These are phyloP conservation scores for Sphagnum fallax DNA, from an alignment of 228 moss, liverwort and hornwort genomes.

Conservation along the genomic window DNA sequence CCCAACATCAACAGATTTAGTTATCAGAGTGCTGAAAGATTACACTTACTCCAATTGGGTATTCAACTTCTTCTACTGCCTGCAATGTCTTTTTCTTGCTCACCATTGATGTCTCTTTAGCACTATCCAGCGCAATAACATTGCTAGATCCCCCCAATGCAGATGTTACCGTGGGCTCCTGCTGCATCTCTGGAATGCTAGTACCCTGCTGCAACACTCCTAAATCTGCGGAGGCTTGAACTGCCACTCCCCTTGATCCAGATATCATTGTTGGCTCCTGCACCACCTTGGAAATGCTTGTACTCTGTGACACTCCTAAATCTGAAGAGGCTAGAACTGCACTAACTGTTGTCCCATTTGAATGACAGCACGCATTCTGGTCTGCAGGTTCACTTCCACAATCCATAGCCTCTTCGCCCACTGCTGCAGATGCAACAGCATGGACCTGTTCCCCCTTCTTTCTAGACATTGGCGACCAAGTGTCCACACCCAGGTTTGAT, in stretches of 20 bases:
- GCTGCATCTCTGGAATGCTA: conserved; percentile 37
- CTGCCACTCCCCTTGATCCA: conserved; percentile 44
- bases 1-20: background rate
- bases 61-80: conserved; percentile 77
- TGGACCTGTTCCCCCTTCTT: conserved; percentile 21
- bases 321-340: conserved; percentile 21
- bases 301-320: conserved; percentile 22
- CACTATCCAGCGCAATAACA: conserved; percentile 29
- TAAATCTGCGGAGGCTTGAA: conserved; percentile 58
- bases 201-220: conserved; percentile 2
- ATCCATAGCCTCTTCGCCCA: conserved; percentile 16
- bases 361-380: conserved; percentile 34
- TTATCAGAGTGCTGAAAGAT: no score
- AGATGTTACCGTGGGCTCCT: conserved; percentile 72
- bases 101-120: conserved; percentile 35
- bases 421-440: no score
- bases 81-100: conserved; percentile 43
- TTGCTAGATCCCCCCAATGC: conserved; percentile 75
- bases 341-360: conserved; percentile 23
- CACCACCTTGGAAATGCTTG: no score
- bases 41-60: conserved; percentile 71
- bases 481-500: conserved; percentile 31
- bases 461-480: conserved; percentile 36
- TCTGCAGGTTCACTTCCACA: conserved; percentile 28
- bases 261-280: conserved; percentile 78